Evolutionary conservation across 345 rosid genomes (phyloP), one percentile per base, ranked within the genome.

Genomic region (Lepidium didymum): DNA sequence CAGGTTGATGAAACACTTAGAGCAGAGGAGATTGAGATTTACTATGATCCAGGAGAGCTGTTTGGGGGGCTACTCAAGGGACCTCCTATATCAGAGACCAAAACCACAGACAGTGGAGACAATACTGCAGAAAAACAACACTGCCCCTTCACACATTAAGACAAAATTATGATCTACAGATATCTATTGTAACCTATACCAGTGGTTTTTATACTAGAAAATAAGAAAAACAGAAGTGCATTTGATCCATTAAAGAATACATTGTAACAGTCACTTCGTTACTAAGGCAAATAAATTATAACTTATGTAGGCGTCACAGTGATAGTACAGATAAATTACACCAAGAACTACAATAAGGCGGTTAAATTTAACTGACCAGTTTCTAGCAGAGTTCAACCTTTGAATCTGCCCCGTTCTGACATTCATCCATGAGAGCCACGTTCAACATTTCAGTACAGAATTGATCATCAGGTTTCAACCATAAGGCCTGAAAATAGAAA

Each of bases 361-460:
- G 38, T 52, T 67, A 54, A 51, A 13, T 15, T 53, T 27, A n/a
- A 67, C 68, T 74, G 15, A 74, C 74, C 78, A 29, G 13, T 13
- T 67, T 67, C 51, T 82, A 80, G 46, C 67, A 68, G 33, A 81
- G 82, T 61, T 83, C 88, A 19, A 80, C 67, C 69, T 87, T 74
- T 21, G 83, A 67, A 79, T 88, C 90, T 6, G 77, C 68, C 47
- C 90, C 95, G 13, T 15, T 72, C 49, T 69, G 92, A 60, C 87
- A 80, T 75, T 91, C 99, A 49, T 91, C 90, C 16, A 62, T 54
- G 5, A 91, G 91, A 40, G 97, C 96, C 75, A 81, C 62, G 51
- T 81, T 86, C 67, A 94, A 79, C 99, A 94, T 91, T 55, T 94
- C 96, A 0, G 85, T 77, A 84, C 96, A 91, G 74, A 91, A 94